These are phyloP conservation scores for Aplosporella prunicola DNA, from an alignment of 2,329 filamentous ascomycete species.

Conservation along the genomic window DNA sequence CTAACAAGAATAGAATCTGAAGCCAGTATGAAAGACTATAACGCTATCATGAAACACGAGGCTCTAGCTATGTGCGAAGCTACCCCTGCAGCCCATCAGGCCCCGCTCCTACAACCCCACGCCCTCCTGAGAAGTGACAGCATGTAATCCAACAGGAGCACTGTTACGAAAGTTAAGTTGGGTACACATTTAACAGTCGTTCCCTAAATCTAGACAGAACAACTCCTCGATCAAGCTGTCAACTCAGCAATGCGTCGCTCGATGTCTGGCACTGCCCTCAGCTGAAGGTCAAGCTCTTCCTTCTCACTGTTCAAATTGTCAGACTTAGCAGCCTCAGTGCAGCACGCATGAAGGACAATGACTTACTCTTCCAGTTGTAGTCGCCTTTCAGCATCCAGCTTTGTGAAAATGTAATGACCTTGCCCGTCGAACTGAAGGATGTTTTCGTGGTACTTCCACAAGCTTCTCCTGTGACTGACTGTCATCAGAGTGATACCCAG, in stretches of 20 bases:
- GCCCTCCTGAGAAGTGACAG: too few relatives aligned
- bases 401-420: conserved; percentile 81
- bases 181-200: too few relatives aligned
- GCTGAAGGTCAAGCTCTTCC: conserved; percentile 79
- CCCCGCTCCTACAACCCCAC: too few relatives aligned
- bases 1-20: too few relatives aligned
- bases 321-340: background rate
- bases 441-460: conserved; percentile 94
- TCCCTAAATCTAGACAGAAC: too few relatives aligned
- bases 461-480: conserved; percentile 76
- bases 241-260: conserved; percentile 78
- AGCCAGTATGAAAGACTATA: too few relatives aligned
- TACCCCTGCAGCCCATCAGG: too few relatives aligned
- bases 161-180: too few relatives aligned
- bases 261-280: conserved; percentile 79
- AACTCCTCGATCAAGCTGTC: conserved; percentile 32
- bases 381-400: conserved; percentile 76
- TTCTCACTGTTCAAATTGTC: conserved; percentile 53
- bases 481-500: conserved; percentile 95
- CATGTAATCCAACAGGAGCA: too few relatives aligned
- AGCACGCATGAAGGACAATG: conserved; percentile 12
- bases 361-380: conserved; percentile 74
- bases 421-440: conserved; percentile 97
- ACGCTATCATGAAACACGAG: too few relatives aligned
- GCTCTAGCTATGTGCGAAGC: too few relatives aligned